Base-by-base conservation (phyloP, 768 basidiomycete genomes). In the Dentipellis sp. region DNA sequence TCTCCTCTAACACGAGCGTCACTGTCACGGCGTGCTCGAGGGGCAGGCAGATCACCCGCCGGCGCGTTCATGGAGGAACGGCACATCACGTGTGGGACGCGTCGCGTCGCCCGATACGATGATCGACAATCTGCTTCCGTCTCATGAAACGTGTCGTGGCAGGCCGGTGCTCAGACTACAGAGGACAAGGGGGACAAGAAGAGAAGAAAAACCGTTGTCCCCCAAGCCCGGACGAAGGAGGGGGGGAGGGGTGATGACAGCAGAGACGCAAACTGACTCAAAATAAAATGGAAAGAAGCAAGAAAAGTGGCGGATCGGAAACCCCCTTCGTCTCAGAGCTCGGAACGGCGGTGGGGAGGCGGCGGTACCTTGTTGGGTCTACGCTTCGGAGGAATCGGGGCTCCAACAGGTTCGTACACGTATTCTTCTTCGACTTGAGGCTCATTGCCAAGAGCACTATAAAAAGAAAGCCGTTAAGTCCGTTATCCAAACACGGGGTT, bases 301-400 rank as follows among this genome's bases (percentile, higher is more conserved):
- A 71, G 62, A 69, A 72, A 74, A 71, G 72, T 68, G 66, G 70
- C 69, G 72, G 62, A 63, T 64, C 38, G 56, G 51, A 55, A 70
- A 69, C 82, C 89, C 82, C 88, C 89, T 86, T 91, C 89, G 88
- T 89, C 89, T 90, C 85, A 91, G 79, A 90, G 84, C 85, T 89
- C 87, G 75, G 88, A 85, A 79, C 86, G 88, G 81, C 87, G 87
- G 77, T 81, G 81, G 76, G 76, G 75, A 75, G 85, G 82, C 75
- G 86, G 81, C 72, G 88, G 81, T 91, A 91, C 89, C 89, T 91
- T 91, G 83, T 82, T 35, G 55, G 59, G 74, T 84, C 84, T 90
- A 73, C 86, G 83, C 74, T 84, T 86, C 22, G 21, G 21, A 35
- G 22, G 21, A 9, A n/a, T 45, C 42, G 42, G 42, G 57, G 64